These are phyloP conservation scores for Coemansia sp. DNA, from an alignment of 192 early-diverging fungal species.

Conservation along the genomic window DNA sequence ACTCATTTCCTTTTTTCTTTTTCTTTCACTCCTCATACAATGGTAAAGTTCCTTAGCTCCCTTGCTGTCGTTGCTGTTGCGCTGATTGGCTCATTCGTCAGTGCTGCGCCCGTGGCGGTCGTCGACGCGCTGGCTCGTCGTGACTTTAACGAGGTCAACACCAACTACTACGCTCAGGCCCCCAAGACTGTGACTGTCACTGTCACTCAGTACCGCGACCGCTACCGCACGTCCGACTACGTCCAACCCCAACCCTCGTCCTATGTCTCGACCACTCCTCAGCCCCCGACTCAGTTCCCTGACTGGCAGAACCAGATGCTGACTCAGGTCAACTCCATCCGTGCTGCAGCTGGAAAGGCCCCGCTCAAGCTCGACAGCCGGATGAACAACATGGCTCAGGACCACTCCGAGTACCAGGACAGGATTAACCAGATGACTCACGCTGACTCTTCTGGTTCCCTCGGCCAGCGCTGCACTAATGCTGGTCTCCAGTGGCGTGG, in stretches of 20 bases:
- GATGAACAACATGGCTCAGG: slow-evolving; percentile 29
- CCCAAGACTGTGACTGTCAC: slow-evolving; percentile 7
- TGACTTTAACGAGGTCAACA: not conserved
- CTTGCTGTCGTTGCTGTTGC: not conserved
- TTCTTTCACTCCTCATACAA: not conserved
- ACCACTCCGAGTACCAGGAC: slow-evolving; percentile 31
- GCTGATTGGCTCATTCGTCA: slow-evolving; percentile 6
- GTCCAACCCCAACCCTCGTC: not conserved
- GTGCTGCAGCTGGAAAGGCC: slow-evolving; percentile 11
- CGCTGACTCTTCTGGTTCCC: slow-evolving; percentile 6
- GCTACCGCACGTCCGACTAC: slow-evolving; percentile 3
- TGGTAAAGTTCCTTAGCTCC: slow-evolving; percentile 9
- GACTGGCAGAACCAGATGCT: slow-evolving; percentile 29
- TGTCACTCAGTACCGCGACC: not conserved
- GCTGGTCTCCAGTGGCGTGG: slow-evolving; percentile 18
- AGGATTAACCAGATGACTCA: slow-evolving; percentile 33
- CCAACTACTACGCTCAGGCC: not conserved
- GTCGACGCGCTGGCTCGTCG: not conserved
- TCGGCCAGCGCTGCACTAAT: not conserved
- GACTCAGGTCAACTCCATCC: slow-evolving; percentile 22
- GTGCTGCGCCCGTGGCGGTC: not conserved
- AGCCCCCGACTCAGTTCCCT: not conserved
- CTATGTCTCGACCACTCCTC: not conserved
- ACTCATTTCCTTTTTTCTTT: not conserved
- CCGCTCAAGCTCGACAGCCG: slow-evolving; percentile 12